Percentiles rank a stretch among this genome's conserved stretches.
These are phyloP conservation scores for Xylariaceae sp. DNA, from an alignment of 2,329 filamentous ascomycete genomes.

Conservation along the genomic window DNA sequence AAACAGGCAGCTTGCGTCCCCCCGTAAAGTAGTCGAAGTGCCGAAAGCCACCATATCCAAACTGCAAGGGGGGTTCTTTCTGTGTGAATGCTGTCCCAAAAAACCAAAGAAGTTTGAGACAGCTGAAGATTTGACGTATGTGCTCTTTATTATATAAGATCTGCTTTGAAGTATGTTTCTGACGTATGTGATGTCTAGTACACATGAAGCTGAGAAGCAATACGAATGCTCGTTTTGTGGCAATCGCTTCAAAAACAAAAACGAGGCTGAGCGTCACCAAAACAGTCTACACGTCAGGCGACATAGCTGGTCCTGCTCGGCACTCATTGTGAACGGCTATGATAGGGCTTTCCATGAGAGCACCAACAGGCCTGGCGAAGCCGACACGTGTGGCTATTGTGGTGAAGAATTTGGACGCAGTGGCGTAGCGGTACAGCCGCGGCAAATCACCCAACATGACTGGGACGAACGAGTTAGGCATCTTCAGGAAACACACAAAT, in stretches of 20 bases:
- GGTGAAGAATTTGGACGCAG: slow-evolving; percentile 81
- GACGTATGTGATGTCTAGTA: slow-evolving; percentile 56
- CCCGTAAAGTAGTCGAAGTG: slow-evolving; percentile 59
- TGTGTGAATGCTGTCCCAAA: slow-evolving; percentile 96
- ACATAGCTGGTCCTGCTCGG: slow-evolving; percentile 97
- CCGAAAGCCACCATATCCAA: slow-evolving; percentile 56
- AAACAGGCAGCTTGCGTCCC: slow-evolving; percentile 51
- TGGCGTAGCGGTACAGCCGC: slow-evolving; percentile 50
- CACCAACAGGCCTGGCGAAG: slow-evolving; percentile 67
- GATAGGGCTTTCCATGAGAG: slow-evolving; percentile 89
- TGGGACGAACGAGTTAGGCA: slow-evolving; percentile 89
- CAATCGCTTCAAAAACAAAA: slow-evolving; percentile 98
- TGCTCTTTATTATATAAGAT: not conserved
- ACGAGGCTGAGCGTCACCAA: slow-evolving; percentile 94
- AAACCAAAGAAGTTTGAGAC: slow-evolving; percentile 96
- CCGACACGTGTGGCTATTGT: slow-evolving; percentile 92
- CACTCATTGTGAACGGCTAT: slow-evolving; percentile 68
- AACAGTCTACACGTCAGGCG: slow-evolving; percentile 91
- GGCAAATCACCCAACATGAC: slow-evolving; percentile 75
- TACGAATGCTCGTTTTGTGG: slow-evolving; percentile 92
- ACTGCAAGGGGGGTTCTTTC: slow-evolving; percentile 58
- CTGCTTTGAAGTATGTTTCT: not conserved
- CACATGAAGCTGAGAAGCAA: slow-evolving; percentile 94
- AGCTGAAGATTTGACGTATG: slow-evolving; percentile 82
- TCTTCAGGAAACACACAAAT: slow-evolving; percentile 91